These are phyloP conservation scores for Penicillium pancosmium DNA, from an alignment of 495 filamentous ascomycete genomes.

Conservation along the genomic window DNA sequence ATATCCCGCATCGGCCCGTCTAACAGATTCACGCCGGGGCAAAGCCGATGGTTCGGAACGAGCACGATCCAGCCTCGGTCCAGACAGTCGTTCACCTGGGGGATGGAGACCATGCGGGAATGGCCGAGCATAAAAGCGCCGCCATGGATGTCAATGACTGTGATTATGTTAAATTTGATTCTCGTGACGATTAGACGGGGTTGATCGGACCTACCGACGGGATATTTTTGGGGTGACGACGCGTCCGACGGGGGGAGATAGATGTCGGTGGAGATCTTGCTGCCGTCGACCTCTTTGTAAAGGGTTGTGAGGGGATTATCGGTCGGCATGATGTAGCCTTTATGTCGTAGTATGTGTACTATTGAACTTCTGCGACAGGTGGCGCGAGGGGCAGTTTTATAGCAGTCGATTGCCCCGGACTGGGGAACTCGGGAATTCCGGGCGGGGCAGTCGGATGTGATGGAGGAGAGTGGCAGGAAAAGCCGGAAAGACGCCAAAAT, in stretches of 20 bases:
- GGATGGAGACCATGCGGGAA: conserved; percentile 34
- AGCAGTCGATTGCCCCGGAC: conserved; percentile 1
- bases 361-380: too few relatives aligned
- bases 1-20: conserved; percentile 36
- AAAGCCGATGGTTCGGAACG: conserved; percentile 39
- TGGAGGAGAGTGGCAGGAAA: conserved; percentile 5
- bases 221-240: conserved; percentile 18
- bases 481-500: background rate
- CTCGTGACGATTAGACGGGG: background rate
- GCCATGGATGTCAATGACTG: conserved; percentile 44
- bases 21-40: conserved; percentile 34
- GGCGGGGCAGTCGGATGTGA: conserved; percentile 7
- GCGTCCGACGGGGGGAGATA: conserved; percentile 29
- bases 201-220: conserved; percentile 28
- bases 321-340: conserved; percentile 16
- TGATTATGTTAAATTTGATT: background rate
- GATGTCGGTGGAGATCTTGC: conserved; percentile 37
- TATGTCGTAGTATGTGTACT: too few relatives aligned
- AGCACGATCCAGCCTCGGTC: conserved; percentile 42
- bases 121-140: conserved; percentile 45
- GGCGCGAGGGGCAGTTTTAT: background rate
- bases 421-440: conserved; percentile 17
- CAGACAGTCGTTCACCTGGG: conserved; percentile 39
- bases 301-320: conserved; percentile 26
- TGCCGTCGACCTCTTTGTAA: conserved; percentile 34